phyloP scores from a whole-genome alignment of 345 rosid genomes.

The Adansonia digitata region DNA sequence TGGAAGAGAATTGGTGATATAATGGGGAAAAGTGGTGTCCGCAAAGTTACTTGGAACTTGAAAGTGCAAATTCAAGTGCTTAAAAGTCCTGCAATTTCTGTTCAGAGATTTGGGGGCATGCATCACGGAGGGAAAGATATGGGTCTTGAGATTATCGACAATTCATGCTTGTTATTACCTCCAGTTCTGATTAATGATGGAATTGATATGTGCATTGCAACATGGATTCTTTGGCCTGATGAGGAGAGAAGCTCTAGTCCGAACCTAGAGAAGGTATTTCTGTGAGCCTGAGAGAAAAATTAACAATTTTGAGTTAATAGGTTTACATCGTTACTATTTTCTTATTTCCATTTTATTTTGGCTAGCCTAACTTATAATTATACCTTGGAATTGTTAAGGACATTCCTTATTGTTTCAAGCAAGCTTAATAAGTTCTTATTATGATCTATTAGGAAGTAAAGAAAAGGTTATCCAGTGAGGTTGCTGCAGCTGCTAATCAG shows the following conservation, averaged over 20 bases:
- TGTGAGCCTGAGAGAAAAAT: neutral
- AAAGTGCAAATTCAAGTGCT: conserved; percentile 85
- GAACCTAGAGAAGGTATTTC: conserved; percentile 79
- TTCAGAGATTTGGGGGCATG: conserved; percentile 52
- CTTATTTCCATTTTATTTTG: neutral
- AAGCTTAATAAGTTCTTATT: conserved; percentile 23
- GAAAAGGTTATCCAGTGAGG: conserved; percentile 72
- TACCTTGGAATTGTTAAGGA: neutral
- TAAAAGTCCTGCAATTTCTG: conserved; percentile 58
- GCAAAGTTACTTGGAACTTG: conserved; percentile 86
- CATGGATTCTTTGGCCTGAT: conserved; percentile 99
- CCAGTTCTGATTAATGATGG: conserved; percentile 47
- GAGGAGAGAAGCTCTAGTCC: conserved; percentile 87
- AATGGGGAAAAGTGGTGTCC: conserved; percentile 54
- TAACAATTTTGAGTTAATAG: conserved; percentile 2
- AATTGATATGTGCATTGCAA: conserved; percentile 65
- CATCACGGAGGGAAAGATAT: conserved; percentile 33
- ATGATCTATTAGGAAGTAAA: conserved; percentile 64
- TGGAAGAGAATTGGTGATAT: conserved; percentile 75
- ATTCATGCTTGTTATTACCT: conserved; percentile 48
- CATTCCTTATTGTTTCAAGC: conserved; percentile 12
- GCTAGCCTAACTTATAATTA: neutral
- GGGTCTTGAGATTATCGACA: conserved; percentile 49
- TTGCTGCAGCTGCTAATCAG: conserved; percentile 77
- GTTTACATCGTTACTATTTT: neutral